Base-by-base conservation (phyloP, 345 rosid genomes). In the Garcia nutans region DNA sequence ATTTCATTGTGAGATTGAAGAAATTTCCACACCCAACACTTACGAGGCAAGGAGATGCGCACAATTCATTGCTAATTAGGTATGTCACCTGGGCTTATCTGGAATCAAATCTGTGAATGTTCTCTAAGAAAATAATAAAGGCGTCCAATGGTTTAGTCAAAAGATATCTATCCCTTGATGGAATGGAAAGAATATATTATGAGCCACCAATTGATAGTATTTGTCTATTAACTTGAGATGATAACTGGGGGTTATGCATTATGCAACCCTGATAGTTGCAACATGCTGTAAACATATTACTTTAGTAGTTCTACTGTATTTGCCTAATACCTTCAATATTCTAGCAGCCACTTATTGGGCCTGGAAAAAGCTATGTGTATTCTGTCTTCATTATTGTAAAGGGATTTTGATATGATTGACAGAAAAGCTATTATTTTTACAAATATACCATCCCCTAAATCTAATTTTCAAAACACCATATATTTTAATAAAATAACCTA, bases 31-130 rank as follows among this genome's bases (percentile, higher is more conserved):
- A n/a, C n/a, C n/a, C n/a, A n/a, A n/a, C n/a, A n/a, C n/a, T n/a
- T n/a, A n/a, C n/a, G 77, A 71, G 94, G 96, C 7, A 86, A 91
- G 37, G 93, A 82, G 76, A 87, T 90, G 74, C 89, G 77, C 79
- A 76, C 85, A 66, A 92, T 92, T 75, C 87, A 78, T 62, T 56
- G 71, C 76, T 85, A 82, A 81, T n/a, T n/a, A n/a, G 92, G 92
- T 85, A 68, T n/a, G 82, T 63, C 62, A 20, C 57, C 10, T 16
- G 24, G 57, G 69, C 62, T 78, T 44, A 16, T 66, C 44, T 37
- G 22, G 19, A 20, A 55, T 24, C 56, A 9, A 44, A 54, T 68
- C 55, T 74, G 57, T 47, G 70, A n/a, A 70, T n/a, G 74, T 42
- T 33, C 54, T 47, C 5, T 42, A 23, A 41, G 26, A 63, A 16